Percentiles rank a stretch among this genome's conserved stretches.
Conservation (phyloP, 768 basidiomycete species). For the Lactifluus piperatus region DNA sequence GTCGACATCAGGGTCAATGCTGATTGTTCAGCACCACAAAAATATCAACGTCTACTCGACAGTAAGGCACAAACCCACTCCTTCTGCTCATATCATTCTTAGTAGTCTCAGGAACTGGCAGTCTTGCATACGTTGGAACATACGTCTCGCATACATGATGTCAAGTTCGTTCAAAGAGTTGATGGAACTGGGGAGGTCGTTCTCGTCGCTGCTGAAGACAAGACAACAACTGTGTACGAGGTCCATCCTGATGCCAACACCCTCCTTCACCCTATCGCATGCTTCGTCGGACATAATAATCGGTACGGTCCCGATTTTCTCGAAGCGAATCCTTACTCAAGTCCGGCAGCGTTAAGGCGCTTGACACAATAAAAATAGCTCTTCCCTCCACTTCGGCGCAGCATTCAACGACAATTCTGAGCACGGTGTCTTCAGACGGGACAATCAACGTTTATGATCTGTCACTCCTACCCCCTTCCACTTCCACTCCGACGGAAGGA, state of each 20-base stretch:
- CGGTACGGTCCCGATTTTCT: conserved; percentile 43
- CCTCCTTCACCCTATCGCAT: conserved; percentile 53
- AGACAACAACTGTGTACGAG: conserved; percentile 72
- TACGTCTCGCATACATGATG: conserved; percentile 75
- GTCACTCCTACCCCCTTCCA: conserved; percentile 31
- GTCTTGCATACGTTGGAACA: conserved; percentile 67
- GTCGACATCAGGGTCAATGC: conserved; percentile 67
- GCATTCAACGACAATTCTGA: conserved; percentile 50
- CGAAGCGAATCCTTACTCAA: conserved; percentile 2
- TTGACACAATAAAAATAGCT: conserved; percentile 57
- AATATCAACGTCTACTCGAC: conserved; percentile 79
- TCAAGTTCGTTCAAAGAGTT: conserved; percentile 62
- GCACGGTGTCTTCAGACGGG: conserved; percentile 87
- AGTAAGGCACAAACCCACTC: conserved; percentile 32
- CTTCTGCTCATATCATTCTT: not conserved
- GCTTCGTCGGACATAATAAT: conserved; percentile 75
- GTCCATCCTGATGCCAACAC: conserved; percentile 38
- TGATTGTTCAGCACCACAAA: conserved; percentile 70
- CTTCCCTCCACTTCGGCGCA: conserved; percentile 34
- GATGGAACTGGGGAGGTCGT: conserved; percentile 56
- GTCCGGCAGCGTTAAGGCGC: conserved; percentile 61
- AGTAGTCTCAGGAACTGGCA: conserved; percentile 57
- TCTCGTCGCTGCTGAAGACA: conserved; percentile 84
- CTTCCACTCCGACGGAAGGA: conserved; percentile 11
- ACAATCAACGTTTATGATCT: conserved; percentile 72